Conservation (phyloP, 805 yeast species). For the Wickerhamomyces bovis region DNA sequence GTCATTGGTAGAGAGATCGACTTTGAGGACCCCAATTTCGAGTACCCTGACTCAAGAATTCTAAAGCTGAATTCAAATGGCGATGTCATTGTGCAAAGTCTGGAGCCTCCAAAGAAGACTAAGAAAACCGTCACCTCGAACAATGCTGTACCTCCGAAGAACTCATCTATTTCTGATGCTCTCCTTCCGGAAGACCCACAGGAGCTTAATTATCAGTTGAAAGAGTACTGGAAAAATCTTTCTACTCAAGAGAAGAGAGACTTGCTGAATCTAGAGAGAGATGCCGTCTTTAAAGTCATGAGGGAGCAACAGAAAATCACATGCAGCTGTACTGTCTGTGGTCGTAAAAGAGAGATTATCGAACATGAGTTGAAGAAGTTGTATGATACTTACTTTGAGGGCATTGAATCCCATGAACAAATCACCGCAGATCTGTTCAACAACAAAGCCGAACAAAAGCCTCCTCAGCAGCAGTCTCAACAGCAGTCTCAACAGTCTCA, state of each 20-base stretch:
- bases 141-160: background rate
- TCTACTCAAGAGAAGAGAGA: conserved; percentile 53
- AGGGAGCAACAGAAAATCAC: conserved; percentile 48
- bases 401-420: conserved; percentile 14
- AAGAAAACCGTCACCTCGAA: conserved; percentile 30
- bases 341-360: conserved; percentile 61
- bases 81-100: conserved; percentile 61
- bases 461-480: conserved; percentile 1
- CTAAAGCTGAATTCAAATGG: conserved; percentile 70
- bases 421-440: conserved; percentile 12
- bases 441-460: conserved; percentile 1
- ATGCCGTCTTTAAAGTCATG: conserved; percentile 59
- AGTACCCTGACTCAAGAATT: conserved; percentile 67
- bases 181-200: conserved; percentile 14
- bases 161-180: background rate
- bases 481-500: conserved; percentile 5
- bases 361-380: conserved; percentile 73
- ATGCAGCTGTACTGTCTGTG: conserved; percentile 77
- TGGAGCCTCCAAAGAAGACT: conserved; percentile 9
- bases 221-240: conserved; percentile 57
- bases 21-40: conserved; percentile 42
- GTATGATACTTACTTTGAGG: conserved; percentile 60
- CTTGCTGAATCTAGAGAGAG: conserved; percentile 61
- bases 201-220: conserved; percentile 22
- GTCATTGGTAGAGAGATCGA: conserved; percentile 30